Base-by-base conservation (phyloP, 2,329 filamentous ascomycete species). In the Penicillium sp. region DNA sequence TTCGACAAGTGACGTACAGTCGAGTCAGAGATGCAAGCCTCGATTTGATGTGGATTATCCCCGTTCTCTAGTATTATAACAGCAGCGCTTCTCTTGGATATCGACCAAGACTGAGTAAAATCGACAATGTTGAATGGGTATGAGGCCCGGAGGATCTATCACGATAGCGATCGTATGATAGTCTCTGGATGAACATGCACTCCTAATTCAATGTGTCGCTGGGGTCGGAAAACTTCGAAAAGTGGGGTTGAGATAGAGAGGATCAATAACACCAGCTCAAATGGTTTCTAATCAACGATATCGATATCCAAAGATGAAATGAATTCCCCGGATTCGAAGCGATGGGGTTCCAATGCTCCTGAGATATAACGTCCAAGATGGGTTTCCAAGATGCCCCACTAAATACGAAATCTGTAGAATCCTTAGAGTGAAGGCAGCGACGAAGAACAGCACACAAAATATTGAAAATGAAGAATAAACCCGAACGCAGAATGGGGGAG, bases 11-110 rank as follows among this genome's bases (percentile, higher is more conserved):
- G 58, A 57, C 60, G 56, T 61, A 56, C 58, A 47, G 52, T 60
- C 44, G 64, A 65, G 60, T 61, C 61, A 66, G 59, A 62, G 48
- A 53, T 55, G 43, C 53, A 56, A 44, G 24, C 26, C 35, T 47
- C 50, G 3, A 49, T 26, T 26, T 34, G 46, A 45, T 52, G 35
- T 24, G 52, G 46, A 47, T 18, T 48, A 24, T 49, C 52, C 40
- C 39, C 43, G 38, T 26, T 44, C 34, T 55, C 57, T 10, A 43
- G 50, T 59, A 56, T 51, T 51, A 53, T 53, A 49, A 38, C 14
- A 24, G 37, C 39, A 34, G 38, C 31, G 16, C 34, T 42, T 44
- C 51, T 55, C 51, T 39, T 57, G n/a, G 10, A 50, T 40, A 20
- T 37, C 38, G 10, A 44, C 43, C 34, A 47, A 46, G 18, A 5